A percentile compares a stretch with the other conserved stretches of the same genome.
Conservation (phyloP, 495 filamentous ascomycete species). For the Cenococcum geophilum region DNA sequence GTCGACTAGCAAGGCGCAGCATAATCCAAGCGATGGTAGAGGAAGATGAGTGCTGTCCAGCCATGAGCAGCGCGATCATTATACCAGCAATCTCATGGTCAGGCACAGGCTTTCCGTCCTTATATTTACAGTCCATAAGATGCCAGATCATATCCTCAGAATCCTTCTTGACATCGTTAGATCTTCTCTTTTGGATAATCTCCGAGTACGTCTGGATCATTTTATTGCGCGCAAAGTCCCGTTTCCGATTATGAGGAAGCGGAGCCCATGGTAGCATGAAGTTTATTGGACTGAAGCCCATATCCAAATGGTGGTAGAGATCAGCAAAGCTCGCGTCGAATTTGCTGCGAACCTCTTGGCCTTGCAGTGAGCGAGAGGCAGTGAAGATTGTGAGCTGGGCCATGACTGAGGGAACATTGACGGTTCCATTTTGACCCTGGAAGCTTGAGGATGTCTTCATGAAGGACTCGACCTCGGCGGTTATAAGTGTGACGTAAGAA, state of each 20-base stretch:
- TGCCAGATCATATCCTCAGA: slow-evolving; percentile 65
- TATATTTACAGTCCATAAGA: slow-evolving; percentile 58
- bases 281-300: slow-evolving; percentile 60
- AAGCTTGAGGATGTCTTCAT: slow-evolving; percentile 45
- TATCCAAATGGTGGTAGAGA: slow-evolving; percentile 60
- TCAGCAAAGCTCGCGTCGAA: slow-evolving; percentile 59
- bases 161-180: slow-evolving; percentile 45
- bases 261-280: slow-evolving; percentile 60
- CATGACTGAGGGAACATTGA: slow-evolving; percentile 52
- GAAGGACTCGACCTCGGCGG: slow-evolving; percentile 49
- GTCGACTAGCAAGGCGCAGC: slow-evolving; percentile 50
- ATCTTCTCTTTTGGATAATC: slow-evolving; percentile 52
- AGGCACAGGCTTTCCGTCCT: slow-evolving; percentile 54
- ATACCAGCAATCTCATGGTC: slow-evolving; percentile 60
- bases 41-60: slow-evolving; percentile 58
- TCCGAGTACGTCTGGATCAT: slow-evolving; percentile 55
- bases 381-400: slow-evolving; percentile 60
- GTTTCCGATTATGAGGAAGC: slow-evolving; percentile 55
- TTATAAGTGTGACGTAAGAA: slow-evolving; percentile 55
- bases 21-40: slow-evolving; percentile 57
- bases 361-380: slow-evolving; percentile 59
- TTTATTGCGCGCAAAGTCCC: slow-evolving; percentile 52
- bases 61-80: slow-evolving; percentile 64
- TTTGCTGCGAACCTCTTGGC: slow-evolving; percentile 55
- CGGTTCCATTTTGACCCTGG: slow-evolving; percentile 44